A percentile compares a stretch with the other conserved stretches of the same genome.
Evolutionary conservation across 352 stramenopile genomes (phyloP).

Genomic region (Phytophthora tentaculata): DNA sequence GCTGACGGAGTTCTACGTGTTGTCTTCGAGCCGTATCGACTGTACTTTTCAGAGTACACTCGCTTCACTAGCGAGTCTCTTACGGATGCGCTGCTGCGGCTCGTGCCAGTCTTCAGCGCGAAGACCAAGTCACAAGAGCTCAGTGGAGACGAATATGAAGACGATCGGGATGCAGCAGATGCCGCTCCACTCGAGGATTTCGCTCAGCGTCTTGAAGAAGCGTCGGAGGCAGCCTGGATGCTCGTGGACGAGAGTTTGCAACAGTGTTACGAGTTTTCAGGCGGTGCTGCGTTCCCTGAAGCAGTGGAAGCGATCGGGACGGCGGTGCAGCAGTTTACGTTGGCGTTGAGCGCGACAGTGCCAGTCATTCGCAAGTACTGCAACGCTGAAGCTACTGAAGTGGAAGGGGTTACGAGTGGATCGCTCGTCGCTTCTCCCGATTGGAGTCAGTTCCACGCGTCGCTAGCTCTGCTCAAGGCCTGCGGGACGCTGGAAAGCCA

Average conservation of each 20-base stretch:
- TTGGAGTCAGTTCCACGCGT: constrained; percentile 79
- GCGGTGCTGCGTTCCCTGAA: constrained; percentile 64
- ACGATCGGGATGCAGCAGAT: constrained; percentile 27
- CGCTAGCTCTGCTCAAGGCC: constrained; percentile 65
- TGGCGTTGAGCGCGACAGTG: constrained; percentile 43
- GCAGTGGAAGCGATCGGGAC: constrained; percentile 47
- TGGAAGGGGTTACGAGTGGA: background rate
- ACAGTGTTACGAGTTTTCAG: constrained; percentile 65
- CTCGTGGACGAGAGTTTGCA: constrained; percentile 61
- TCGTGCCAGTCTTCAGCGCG: constrained; percentile 51
- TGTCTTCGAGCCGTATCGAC: constrained; percentile 62
- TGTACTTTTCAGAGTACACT: constrained; percentile 65
- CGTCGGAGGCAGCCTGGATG: constrained; percentile 42
- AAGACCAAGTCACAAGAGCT: constrained; percentile 4
- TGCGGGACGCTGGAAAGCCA: constrained; percentile 61
- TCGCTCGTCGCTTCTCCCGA: constrained; percentile 38
- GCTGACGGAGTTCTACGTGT: constrained; percentile 21
- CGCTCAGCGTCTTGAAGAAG: constrained; percentile 64
- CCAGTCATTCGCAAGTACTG: constrained; percentile 56
- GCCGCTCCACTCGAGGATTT: constrained; percentile 55
- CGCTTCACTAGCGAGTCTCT: constrained; percentile 49
- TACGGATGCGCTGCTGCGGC: constrained; percentile 41
- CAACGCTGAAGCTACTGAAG: constrained; percentile 31
- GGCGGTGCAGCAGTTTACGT: constrained; percentile 56
- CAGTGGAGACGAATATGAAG: constrained; percentile 29